A percentile compares a stretch with the other conserved stretches of the same genome.
These are phyloP conservation scores for Podosphaera xanthii DNA, from an alignment of 2,329 filamentous ascomycete genomes.

Conservation along the genomic window DNA sequence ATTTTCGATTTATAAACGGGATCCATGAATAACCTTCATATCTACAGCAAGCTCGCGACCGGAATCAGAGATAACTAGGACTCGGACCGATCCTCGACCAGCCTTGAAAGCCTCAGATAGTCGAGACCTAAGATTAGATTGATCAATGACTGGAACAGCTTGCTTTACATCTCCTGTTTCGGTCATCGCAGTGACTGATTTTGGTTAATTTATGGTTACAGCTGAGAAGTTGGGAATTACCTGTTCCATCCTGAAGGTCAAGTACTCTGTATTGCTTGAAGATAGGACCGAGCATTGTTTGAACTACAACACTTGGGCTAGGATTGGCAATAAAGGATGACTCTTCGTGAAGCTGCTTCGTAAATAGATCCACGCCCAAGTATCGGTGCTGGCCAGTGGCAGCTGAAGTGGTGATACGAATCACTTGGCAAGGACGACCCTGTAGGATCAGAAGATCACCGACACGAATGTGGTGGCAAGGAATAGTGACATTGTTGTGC, in stretches of 20 bases:
- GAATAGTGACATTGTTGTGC: slow-evolving; percentile 86
- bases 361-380: slow-evolving; percentile 99
- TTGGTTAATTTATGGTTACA: slow-evolving; percentile 4
- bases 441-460: slow-evolving; percentile 97
- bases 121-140: slow-evolving; percentile 68
- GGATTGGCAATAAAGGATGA: slow-evolving; percentile 95
- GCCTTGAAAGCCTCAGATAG: slow-evolving; percentile 69
- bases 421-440: slow-evolving; percentile 97
- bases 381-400: slow-evolving; percentile 99
- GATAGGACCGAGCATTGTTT: slow-evolving; percentile 97
- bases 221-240: slow-evolving; percentile 18
- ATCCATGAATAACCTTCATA: slow-evolving; percentile 92
- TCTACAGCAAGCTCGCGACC: slow-evolving; percentile 91
- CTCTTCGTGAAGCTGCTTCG: slow-evolving; percentile 98
- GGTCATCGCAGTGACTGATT: slow-evolving; percentile 78
- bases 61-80: slow-evolving; percentile 84
- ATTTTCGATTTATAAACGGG: slow-evolving; percentile 26
- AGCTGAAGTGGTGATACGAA: slow-evolving; percentile 93
- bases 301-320: slow-evolving; percentile 83
- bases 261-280: slow-evolving; percentile 99
- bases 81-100: slow-evolving; percentile 80
- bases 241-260: slow-evolving; percentile 68
- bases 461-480: slow-evolving; percentile 98
- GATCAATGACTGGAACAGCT: slow-evolving; percentile 75
- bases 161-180: slow-evolving; percentile 97